Percentiles rank a stretch among this genome's conserved stretches.
These are phyloP conservation scores for Candida glucosophila DNA, from an alignment of 1,139 yeast species.

Conservation along the genomic window DNA sequence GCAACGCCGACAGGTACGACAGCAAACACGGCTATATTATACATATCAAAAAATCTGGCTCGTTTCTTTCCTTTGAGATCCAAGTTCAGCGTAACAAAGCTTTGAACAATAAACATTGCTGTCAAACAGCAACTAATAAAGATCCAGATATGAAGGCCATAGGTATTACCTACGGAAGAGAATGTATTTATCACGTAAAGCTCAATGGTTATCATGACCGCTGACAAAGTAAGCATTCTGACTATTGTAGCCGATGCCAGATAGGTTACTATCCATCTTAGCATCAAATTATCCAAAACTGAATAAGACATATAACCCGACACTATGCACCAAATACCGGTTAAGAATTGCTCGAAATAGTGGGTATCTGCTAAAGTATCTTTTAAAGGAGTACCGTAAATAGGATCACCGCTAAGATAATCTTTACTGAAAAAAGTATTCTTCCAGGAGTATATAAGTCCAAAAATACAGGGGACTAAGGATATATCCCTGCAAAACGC, in stretches of 20 bases:
- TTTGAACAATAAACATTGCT: constrained; percentile 75
- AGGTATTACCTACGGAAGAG: constrained; percentile 40
- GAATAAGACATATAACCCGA: constrained; percentile 78
- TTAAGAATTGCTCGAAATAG: constrained; percentile 57
- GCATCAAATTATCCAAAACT: constrained; percentile 82
- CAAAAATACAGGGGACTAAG: constrained; percentile 52
- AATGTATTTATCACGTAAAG: constrained; percentile 58
- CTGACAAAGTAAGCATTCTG: constrained; percentile 74
- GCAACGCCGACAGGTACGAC: constrained; percentile 97
- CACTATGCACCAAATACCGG: constrained; percentile 79
- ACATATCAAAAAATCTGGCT: constrained; percentile 64
- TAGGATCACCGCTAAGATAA: too few species aligned
- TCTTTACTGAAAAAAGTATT: constrained; percentile 28
- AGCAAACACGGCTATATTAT: constrained; percentile 88
- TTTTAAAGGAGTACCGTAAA: too few species aligned
- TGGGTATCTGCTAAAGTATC: too few species aligned
- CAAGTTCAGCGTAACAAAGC: constrained; percentile 80
- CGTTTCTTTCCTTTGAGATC: constrained; percentile 40
- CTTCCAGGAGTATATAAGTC: constrained; percentile 47
- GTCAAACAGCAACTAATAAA: constrained; percentile 80
- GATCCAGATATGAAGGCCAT: constrained; percentile 86
- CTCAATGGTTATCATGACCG: constrained; percentile 63
- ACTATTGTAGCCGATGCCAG: constrained; percentile 83
- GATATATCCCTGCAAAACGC: constrained; percentile 71
- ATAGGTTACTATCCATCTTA: constrained; percentile 88